Percentiles rank a stretch among this genome's conserved stretches.
Conservation (phyloP, 2,329 filamentous ascomycete genomes). For the Alternaria ethzedia region DNA sequence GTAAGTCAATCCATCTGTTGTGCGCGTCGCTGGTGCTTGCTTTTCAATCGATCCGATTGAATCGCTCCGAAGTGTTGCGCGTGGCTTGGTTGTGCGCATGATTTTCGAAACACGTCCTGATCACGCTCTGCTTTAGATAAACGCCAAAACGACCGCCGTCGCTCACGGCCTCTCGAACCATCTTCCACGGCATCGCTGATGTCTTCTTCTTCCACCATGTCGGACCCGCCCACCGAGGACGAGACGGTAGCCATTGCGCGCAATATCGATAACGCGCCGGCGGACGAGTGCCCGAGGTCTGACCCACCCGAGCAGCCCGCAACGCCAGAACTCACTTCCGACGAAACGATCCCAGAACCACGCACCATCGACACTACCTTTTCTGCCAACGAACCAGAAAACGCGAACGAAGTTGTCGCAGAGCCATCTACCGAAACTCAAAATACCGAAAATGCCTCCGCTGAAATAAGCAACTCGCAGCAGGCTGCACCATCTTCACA, state of each 20-base stretch:
- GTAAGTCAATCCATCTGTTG: slow-evolving; percentile 9
- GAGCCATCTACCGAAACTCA: slow-evolving; percentile 32
- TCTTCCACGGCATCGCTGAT: slow-evolving; percentile 43
- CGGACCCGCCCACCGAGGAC: slow-evolving; percentile 42
- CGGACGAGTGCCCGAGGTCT: slow-evolving; percentile 24
- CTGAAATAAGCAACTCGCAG: slow-evolving; percentile 41
- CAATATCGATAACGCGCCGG: slow-evolving; percentile 27
- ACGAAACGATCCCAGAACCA: slow-evolving; percentile 23
- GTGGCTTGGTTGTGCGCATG: neutral
- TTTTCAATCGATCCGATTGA: neutral
- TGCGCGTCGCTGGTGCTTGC: neutral
- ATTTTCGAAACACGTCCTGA: slow-evolving; percentile 14
- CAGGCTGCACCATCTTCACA: slow-evolving; percentile 41
- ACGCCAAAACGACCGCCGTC: slow-evolving; percentile 88
- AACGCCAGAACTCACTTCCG: slow-evolving; percentile 29
- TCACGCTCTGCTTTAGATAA: slow-evolving; percentile 50
- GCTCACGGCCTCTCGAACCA: slow-evolving; percentile 74
- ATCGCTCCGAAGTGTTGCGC: neutral
- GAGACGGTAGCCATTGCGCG: slow-evolving; percentile 26
- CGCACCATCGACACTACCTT: slow-evolving; percentile 15
- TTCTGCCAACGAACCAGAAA: slow-evolving; percentile 23
- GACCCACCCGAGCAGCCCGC: slow-evolving; percentile 26
- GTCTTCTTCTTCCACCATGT: slow-evolving; percentile 47
- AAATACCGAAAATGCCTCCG: slow-evolving; percentile 31
- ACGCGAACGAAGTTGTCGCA: slow-evolving; percentile 21